Conservation (phyloP, 257 asterid species). For the Primulina eburnea region DNA sequence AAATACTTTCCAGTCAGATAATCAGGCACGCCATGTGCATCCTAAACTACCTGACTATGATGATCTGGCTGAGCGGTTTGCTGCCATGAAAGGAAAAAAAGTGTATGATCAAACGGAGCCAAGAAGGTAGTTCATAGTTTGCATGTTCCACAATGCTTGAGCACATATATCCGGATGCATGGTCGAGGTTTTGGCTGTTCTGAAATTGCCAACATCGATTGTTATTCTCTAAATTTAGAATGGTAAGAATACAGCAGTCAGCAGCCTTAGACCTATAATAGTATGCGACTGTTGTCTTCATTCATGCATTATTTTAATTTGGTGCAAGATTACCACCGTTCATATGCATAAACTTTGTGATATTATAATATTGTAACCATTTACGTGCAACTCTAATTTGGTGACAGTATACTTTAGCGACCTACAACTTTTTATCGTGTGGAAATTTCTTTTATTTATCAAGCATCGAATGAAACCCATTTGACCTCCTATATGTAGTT, state of each 20-base stretch:
- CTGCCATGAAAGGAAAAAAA: conserved; percentile 73
- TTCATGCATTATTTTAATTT: no score
- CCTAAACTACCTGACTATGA: conserved; percentile 93
- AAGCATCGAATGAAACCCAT: neutral
- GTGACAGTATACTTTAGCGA: neutral
- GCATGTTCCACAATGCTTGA: neutral
- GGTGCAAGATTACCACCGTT: neutral
- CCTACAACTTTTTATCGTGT: neutral
- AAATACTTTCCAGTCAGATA: conserved; percentile 70
- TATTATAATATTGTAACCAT: neutral
- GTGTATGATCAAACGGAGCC: conserved; percentile 3
- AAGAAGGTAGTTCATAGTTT: neutral
- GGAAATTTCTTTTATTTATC: neutral
- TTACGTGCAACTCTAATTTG: conserved; percentile 3
- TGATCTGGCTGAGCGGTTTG: conserved; percentile 85
- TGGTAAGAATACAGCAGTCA: neutral
- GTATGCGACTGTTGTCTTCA: conserved; percentile 10
- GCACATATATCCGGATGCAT: neutral
- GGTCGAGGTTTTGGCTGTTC: neutral
- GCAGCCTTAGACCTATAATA: conserved; percentile 1
- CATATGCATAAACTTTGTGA: neutral
- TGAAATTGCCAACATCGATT: neutral
- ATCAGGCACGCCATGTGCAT: conserved; percentile 80
- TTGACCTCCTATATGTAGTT: conserved; percentile 7
- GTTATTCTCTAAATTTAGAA: neutral